These are phyloP conservation scores for Albatrellus ellisii DNA, from an alignment of 768 basidiomycete species.

Conservation along the genomic window DNA sequence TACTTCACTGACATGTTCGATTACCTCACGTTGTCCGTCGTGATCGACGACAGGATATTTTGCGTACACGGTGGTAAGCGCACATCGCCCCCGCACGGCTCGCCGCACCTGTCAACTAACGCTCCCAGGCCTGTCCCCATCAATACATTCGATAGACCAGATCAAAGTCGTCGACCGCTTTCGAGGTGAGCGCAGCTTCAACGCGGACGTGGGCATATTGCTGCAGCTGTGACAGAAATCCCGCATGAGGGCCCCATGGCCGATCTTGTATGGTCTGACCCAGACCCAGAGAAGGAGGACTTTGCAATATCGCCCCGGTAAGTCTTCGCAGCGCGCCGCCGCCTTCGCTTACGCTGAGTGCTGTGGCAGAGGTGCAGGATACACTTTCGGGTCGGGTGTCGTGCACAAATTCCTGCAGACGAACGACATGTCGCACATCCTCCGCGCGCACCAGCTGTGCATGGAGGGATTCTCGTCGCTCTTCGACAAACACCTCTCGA, in stretches of 20 bases:
- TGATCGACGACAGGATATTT: slow-evolving; percentile 98
- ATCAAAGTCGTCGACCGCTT: slow-evolving; percentile 99
- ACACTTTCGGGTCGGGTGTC: slow-evolving; percentile 96
- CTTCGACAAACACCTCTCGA: slow-evolving; percentile 89
- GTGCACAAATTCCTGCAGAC: slow-evolving; percentile 95
- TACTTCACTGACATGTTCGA: slow-evolving; percentile 99
- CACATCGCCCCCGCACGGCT: slow-evolving; percentile 6
- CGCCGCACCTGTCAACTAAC: slow-evolving; percentile 7
- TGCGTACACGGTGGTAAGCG: slow-evolving; percentile 91
- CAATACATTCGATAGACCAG: slow-evolving; percentile 98
- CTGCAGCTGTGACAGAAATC: slow-evolving; percentile 50
- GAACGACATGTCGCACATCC: slow-evolving; percentile 94
- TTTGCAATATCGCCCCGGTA: slow-evolving; percentile 98
- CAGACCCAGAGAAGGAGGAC: slow-evolving; percentile 97
- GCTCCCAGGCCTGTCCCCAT: slow-evolving; percentile 76
- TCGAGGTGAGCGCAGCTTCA: slow-evolving; percentile 45
- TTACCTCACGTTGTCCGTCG: slow-evolving; percentile 92
- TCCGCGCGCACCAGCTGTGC: slow-evolving; percentile 96
- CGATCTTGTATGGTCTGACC: slow-evolving; percentile 99
- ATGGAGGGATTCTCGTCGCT: slow-evolving; percentile 99
- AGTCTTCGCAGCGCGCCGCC: slow-evolving; percentile 14
- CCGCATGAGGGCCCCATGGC: slow-evolving; percentile 99
- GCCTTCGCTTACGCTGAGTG: slow-evolving; percentile 6
- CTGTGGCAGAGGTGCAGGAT: slow-evolving; percentile 80
- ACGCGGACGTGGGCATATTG: slow-evolving; percentile 11